Base-by-base conservation (phyloP, 257 asterid species). In the Jacaranda mimosifolia region DNA sequence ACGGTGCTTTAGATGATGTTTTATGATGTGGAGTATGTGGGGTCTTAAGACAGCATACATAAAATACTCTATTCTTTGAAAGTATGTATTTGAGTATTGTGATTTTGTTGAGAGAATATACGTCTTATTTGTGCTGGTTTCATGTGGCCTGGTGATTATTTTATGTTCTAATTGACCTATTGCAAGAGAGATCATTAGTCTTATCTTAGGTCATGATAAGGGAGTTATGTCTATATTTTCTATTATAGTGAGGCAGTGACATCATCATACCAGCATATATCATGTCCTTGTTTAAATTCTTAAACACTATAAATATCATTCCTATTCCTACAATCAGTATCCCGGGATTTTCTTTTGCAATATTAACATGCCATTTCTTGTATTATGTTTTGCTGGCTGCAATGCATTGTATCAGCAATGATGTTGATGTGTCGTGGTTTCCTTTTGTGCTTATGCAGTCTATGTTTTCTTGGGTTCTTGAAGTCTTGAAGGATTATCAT, bases 81-180 rank as follows among this genome's bases (percentile, higher is more conserved):
- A 56, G 45, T 7, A 26, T 14, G 59, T 36, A 0, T 42, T 35
- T 36, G 12, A 57, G 7, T 18, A 51, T 63, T 63, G 2, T 51
- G 35, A 75, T 17, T 51, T 67, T 63, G 12, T 63, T 51, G 12
- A 70, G 3, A 40, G 19, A 6, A 38, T 12, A 21, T 46, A 3
- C 3, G 12, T 40, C 62, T 48, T 48, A 26, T 35, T 74, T 52
- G 38, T 15, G 0, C 19, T 3, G 32, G 58, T 60, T 74, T 49
- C 79, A 74, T 36, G 63, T 63, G 52, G 39, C 42, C 3, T 10
- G 46, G 21, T 74, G 63, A 52, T 42, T 76, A 43, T 40, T 56
- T 43, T 68, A 69, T 68, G 58, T 26, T 46, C 35, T 21, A 45
- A 14, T 59, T 62, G 43, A 26, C 70, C n/a, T 4, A 14, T 10